Evolutionary conservation across 805 yeast genomes (phyloP).

Genomic region (Saccharomycopsis sp.): DNA sequence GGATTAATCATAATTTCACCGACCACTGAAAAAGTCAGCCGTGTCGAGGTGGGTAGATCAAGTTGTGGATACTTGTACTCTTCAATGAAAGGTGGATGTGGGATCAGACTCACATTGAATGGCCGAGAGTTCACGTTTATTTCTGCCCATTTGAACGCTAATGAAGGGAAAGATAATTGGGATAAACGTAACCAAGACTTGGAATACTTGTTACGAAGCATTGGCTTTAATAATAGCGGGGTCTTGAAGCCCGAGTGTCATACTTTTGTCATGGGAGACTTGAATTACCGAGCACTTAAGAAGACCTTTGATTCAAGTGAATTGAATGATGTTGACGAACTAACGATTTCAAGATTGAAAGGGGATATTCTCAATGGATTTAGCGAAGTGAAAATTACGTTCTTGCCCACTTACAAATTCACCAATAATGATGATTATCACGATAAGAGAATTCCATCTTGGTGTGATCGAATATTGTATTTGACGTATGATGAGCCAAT

Average conservation of each 20-base stretch:
- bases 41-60: conserved; percentile 29
- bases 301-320: conserved; percentile 16
- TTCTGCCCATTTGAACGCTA: conserved; percentile 68
- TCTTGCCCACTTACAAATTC: conserved; percentile 80
- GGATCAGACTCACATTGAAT: conserved; percentile 38
- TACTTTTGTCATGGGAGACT: conserved; percentile 74
- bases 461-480: conserved; percentile 83
- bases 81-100: conserved; percentile 70
- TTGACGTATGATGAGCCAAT: conserved; percentile 33
- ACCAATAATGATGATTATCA: conserved; percentile 43
- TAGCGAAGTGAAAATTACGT: conserved; percentile 54
- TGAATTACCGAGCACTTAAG: conserved; percentile 61
- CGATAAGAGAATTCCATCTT: conserved; percentile 63
- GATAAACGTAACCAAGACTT: conserved; percentile 48
- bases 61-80: conserved; percentile 56
- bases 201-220: conserved; percentile 39
- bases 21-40: conserved; percentile 24
- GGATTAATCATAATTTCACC: conserved; percentile 43
- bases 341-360: conserved; percentile 28
- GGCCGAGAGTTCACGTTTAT: conserved; percentile 50
- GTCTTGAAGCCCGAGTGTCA: conserved; percentile 48
- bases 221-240: conserved; percentile 55
- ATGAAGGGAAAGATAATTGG: conserved; percentile 52
- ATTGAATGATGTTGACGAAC: conserved; percentile 33
- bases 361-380: conserved; percentile 55